These are phyloP conservation scores for Prunus mira DNA, from an alignment of 306 rosid species.

Conservation along the genomic window DNA sequence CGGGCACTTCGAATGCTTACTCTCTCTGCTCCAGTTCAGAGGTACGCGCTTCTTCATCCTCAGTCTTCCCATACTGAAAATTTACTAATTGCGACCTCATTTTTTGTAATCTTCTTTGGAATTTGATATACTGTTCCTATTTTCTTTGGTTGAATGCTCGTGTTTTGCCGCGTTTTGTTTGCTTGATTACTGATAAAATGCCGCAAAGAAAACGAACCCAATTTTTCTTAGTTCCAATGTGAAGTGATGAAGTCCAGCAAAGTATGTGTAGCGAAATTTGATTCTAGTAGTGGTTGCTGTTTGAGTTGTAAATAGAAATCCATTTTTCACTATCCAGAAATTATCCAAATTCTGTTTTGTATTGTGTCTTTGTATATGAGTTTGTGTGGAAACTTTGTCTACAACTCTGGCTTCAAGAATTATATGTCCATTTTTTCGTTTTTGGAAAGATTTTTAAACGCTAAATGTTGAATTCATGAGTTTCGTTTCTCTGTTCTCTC, in stretches of 20 bases:
- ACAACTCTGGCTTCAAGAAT: no score
- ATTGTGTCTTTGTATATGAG: no score
- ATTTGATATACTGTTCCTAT: not conserved
- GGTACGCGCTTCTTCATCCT: not conserved
- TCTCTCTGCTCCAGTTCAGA: not conserved
- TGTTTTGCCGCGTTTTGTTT: not conserved
- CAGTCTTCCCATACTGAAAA: not conserved
- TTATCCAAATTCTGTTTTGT: no score
- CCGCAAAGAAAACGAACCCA: not conserved
- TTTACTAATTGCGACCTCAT: not conserved
- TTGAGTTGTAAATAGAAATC: no score
- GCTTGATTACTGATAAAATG: slow-evolving; percentile 3
- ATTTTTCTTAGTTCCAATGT: no score
- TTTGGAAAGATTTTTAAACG: no score
- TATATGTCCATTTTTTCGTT: no score
- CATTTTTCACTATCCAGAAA: no score
- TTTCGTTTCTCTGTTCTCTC: no score
- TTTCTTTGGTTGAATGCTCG: not conserved
- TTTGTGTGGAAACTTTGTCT: no score
- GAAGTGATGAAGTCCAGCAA: not conserved
- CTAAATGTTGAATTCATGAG: no score
- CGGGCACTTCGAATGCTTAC: not conserved
- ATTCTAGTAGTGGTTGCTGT: not conserved
- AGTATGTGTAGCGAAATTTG: no score
- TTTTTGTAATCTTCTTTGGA: not conserved